Percentiles rank a stretch among this genome's conserved stretches.
phyloP scores from a whole-genome alignment of 176 grass and related monocot genomes.

The Bothriochloa decipiens region DNA sequence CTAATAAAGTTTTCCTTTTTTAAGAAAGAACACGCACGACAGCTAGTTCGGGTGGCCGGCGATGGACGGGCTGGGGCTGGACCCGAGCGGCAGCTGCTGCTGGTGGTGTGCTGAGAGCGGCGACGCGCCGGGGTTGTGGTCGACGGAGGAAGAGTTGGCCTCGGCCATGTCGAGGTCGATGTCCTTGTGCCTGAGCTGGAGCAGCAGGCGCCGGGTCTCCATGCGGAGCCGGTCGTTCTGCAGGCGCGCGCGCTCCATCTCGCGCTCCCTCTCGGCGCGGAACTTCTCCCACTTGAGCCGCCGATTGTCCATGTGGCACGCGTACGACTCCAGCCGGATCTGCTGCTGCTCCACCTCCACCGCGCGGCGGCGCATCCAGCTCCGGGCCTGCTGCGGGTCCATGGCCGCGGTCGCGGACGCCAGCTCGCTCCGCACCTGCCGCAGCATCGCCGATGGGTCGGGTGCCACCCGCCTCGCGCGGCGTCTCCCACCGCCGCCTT shows the following conservation, averaged over 20 bases:
- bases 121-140: constrained; percentile 19
- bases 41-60: constrained; percentile 36
- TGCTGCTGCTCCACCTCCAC: constrained; percentile 77
- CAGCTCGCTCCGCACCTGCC: constrained; percentile 67
- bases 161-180: constrained; percentile 56
- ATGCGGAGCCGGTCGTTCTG: constrained; percentile 60
- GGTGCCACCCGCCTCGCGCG: not conserved
- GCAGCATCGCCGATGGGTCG: constrained; percentile 33
- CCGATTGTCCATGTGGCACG: constrained; percentile 58
- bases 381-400: constrained; percentile 45
- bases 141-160: constrained; percentile 46
- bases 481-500: not conserved
- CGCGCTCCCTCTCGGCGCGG: constrained; percentile 69
- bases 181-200: constrained; percentile 75
- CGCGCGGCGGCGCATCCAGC: constrained; percentile 61
- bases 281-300: constrained; percentile 83
- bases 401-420: constrained; percentile 12
- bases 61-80: constrained; percentile 57
- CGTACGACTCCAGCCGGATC: constrained; percentile 49
- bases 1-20: not conserved
- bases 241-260: constrained; percentile 74
- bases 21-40: not conserved
- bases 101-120: constrained; percentile 19
- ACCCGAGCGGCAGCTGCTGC: constrained; percentile 32
- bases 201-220: constrained; percentile 71